Evolutionary conservation across 2,329 filamentous ascomycete genomes (phyloP).

Genomic region (Trichoderma koningiopsis): DNA sequence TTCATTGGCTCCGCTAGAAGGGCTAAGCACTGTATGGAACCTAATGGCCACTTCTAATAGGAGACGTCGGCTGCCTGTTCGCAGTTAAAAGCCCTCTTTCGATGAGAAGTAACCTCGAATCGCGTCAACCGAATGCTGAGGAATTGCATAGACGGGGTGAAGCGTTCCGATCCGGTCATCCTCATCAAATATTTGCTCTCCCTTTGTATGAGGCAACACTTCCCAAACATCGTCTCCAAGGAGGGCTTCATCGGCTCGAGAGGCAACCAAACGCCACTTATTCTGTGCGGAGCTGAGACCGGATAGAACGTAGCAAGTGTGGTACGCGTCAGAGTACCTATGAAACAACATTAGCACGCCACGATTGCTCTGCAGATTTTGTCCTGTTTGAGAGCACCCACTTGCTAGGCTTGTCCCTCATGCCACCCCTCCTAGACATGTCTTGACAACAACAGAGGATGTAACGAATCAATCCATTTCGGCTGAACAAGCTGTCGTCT

Average conservation of each 20-base stretch:
- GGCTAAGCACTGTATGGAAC: background rate
- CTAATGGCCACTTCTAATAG: background rate
- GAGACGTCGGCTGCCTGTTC: background rate
- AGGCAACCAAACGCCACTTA: slow-evolving; percentile 52
- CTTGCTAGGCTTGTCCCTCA: slow-evolving; percentile 93
- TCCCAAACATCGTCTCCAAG: slow-evolving; percentile 48
- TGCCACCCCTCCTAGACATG: slow-evolving; percentile 67
- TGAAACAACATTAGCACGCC: slow-evolving; percentile 12
- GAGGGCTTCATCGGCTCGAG: slow-evolving; percentile 39
- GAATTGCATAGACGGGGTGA: slow-evolving; percentile 86
- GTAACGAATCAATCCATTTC: slow-evolving; percentile 83
- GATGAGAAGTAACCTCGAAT: slow-evolving; percentile 66
- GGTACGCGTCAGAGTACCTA: slow-evolving; percentile 82
- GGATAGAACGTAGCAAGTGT: slow-evolving; percentile 87
- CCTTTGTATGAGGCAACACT: slow-evolving; percentile 53
- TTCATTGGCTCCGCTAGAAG: background rate
- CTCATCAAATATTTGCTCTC: slow-evolving; percentile 68
- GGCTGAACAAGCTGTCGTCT: slow-evolving; percentile 67
- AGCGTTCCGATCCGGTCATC: slow-evolving; percentile 68
- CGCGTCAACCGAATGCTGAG: slow-evolving; percentile 66
- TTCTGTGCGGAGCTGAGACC: slow-evolving; percentile 84
- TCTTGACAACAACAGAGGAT: slow-evolving; percentile 89
- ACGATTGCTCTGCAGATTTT: slow-evolving; percentile 11
- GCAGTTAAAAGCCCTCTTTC: slow-evolving; percentile 56
- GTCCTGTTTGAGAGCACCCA: slow-evolving; percentile 48